These are phyloP conservation scores for Pestalotiopsis sp. DNA, from an alignment of 2,329 filamentous ascomycete species.

Conservation along the genomic window DNA sequence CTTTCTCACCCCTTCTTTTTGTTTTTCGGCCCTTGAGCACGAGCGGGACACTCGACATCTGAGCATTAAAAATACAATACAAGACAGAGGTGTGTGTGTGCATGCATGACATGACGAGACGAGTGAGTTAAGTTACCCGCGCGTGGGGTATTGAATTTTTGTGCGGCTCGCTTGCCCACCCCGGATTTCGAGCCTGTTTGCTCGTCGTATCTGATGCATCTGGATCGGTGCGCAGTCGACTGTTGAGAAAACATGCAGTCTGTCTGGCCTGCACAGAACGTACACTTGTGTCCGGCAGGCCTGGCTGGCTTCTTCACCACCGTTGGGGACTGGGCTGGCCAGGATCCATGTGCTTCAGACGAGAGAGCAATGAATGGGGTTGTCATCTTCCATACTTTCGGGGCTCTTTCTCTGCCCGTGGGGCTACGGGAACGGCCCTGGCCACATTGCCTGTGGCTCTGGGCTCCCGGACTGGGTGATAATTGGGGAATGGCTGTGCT, in stretches of 20 bases:
- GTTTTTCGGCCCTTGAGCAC: not conserved
- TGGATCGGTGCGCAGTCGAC: not conserved
- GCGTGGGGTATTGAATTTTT: not conserved
- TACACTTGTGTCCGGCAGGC: not conserved
- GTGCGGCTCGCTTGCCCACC: not conserved
- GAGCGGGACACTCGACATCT: not conserved
- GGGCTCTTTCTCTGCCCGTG: not conserved
- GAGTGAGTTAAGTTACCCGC: not conserved
- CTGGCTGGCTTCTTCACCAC: not conserved
- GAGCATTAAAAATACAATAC: not conserved
- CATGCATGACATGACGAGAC: not conserved
- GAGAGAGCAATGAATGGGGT: not conserved
- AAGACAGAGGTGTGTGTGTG: not conserved
- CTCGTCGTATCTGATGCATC: not conserved
- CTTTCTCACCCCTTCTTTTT: not conserved
- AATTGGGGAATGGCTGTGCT: conserved; percentile 7
- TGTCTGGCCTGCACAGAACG: not conserved
- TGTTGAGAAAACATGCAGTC: not conserved
- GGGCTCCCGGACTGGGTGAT: not conserved
- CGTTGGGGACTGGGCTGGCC: not conserved
- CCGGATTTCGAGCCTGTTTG: not conserved
- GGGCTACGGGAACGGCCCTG: not conserved
- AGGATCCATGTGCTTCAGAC: not conserved
- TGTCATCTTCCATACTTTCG: not conserved
- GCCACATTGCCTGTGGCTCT: not conserved